A percentile compares a stretch with the other conserved stretches of the same genome.
phyloP scores from a whole-genome alignment of 768 basidiomycete genomes.

The Termitomyces sp. region DNA sequence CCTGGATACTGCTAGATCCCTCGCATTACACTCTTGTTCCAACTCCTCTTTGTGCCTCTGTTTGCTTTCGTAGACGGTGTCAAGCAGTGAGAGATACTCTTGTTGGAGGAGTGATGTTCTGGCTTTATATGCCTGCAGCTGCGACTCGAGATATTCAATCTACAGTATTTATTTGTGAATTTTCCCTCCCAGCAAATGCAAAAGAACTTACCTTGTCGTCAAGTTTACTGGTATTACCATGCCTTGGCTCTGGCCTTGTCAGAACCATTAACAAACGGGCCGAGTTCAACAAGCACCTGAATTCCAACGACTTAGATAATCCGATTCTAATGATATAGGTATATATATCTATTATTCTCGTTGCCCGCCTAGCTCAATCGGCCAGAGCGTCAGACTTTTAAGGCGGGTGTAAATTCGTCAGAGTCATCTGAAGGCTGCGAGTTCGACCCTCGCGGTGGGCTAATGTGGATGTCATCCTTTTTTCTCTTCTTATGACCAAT shows the following conservation, averaged over 20 bases:
- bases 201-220: background rate
- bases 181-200: background rate
- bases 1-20: conserved; percentile 1
- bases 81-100: conserved; percentile 12
- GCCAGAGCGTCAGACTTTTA: conserved; percentile 63
- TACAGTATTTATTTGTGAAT: background rate
- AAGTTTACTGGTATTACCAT: background rate
- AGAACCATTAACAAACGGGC: background rate
- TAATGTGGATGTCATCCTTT: conserved; percentile 20
- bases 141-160: conserved; percentile 20
- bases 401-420: background rate
- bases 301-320: too few species aligned
- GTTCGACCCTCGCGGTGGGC: conserved; percentile 84
- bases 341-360: too few species aligned
- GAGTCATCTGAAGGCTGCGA: conserved; percentile 71
- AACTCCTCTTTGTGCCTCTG: conserved; percentile 8
- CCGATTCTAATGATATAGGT: too few species aligned
- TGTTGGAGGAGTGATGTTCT: conserved; percentile 16
- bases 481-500: background rate
- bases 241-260: background rate
- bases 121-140: conserved; percentile 14
- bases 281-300: too few species aligned
- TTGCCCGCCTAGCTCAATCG: conserved; percentile 61
- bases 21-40: conserved; percentile 2
- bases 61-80: conserved; percentile 12